phyloP scores from a whole-genome alignment of 495 filamentous ascomycete species.

The Achaetomiella virescens region DNA sequence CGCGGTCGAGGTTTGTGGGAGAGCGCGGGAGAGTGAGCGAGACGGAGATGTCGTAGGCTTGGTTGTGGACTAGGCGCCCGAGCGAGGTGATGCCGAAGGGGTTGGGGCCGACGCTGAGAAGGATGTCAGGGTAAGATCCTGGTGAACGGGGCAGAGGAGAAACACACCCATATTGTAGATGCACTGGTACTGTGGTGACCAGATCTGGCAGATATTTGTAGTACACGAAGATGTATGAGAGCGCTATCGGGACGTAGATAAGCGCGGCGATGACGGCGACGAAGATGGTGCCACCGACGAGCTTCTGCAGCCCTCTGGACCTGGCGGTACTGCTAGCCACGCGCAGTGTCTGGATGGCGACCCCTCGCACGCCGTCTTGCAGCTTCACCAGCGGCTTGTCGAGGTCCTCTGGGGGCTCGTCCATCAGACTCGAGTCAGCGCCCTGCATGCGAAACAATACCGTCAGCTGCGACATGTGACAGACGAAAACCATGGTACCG shows the following conservation, averaged over 20 bases:
- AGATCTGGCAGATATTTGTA: conserved; percentile 72
- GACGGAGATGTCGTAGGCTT: conserved; percentile 59
- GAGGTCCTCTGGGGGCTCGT: too few relatives aligned
- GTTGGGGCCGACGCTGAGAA: conserved; percentile 37
- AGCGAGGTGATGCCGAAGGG: conserved; percentile 50
- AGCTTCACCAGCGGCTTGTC: neutral
- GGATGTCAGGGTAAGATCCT: neutral
- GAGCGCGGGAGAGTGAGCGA: conserved; percentile 55
- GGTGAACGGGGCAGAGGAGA: neutral
- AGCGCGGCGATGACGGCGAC: conserved; percentile 51
- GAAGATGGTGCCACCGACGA: conserved; percentile 63
- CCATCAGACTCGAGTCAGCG: too few relatives aligned
- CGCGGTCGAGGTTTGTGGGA: conserved; percentile 51
- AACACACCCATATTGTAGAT: conserved; percentile 74
- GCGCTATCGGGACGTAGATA: conserved; percentile 56
- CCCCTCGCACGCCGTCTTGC: neutral
- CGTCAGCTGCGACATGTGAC: too few relatives aligned
- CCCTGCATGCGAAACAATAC: too few relatives aligned
- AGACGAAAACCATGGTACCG: too few relatives aligned
- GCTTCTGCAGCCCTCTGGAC: neutral
- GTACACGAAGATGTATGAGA: conserved; percentile 76
- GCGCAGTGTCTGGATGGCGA: neutral
- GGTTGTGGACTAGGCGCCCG: conserved; percentile 42
- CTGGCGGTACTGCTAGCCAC: neutral
- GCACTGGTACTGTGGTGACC: conserved; percentile 54